Conservation (phyloP, 768 basidiomycete species). For the Rhizopogon salebrosus region DNA sequence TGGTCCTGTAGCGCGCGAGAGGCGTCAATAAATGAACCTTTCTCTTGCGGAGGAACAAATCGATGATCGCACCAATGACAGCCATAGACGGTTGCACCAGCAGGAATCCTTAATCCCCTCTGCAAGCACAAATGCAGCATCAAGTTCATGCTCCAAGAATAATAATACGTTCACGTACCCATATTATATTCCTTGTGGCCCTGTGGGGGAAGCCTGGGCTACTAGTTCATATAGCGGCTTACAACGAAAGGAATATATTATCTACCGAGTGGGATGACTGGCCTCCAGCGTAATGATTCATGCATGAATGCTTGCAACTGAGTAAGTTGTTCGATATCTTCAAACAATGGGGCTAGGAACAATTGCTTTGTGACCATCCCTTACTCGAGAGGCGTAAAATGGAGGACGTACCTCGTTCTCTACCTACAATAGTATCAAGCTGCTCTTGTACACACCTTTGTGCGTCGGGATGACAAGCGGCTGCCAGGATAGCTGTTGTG, state of each 20-base stretch:
- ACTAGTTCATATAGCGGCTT: neutral
- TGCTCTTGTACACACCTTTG: slow-evolving; percentile 48
- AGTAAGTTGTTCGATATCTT: slow-evolving; percentile 22
- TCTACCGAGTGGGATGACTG: slow-evolving; percentile 17
- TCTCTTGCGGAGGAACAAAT: neutral
- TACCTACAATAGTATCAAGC: slow-evolving; percentile 46
- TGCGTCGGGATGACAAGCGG: slow-evolving; percentile 47
- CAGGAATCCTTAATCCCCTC: slow-evolving; percentile 17
- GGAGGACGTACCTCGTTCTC: slow-evolving; percentile 16
- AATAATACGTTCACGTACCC: slow-evolving; percentile 27
- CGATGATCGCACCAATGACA: slow-evolving; percentile 11
- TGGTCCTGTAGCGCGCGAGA: slow-evolving; percentile 29
- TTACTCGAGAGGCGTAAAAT: neutral
- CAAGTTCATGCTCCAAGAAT: neutral
- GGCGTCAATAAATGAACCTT: neutral
- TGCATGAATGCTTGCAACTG: slow-evolving; percentile 26
- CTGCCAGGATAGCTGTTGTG: slow-evolving; percentile 46
- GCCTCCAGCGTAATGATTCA: slow-evolving; percentile 28
- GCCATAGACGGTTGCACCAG: slow-evolving; percentile 17
- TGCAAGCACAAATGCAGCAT: slow-evolving; percentile 10
- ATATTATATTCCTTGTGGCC: slow-evolving; percentile 54
- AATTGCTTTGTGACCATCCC: neutral
- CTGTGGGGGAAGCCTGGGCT: slow-evolving; percentile 44
- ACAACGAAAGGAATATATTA: neutral
- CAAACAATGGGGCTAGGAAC: slow-evolving; percentile 25